phyloP scores from a whole-genome alignment of 2,329 filamentous ascomycete genomes.

The Macrophomina pseudophaseolina region DNA sequence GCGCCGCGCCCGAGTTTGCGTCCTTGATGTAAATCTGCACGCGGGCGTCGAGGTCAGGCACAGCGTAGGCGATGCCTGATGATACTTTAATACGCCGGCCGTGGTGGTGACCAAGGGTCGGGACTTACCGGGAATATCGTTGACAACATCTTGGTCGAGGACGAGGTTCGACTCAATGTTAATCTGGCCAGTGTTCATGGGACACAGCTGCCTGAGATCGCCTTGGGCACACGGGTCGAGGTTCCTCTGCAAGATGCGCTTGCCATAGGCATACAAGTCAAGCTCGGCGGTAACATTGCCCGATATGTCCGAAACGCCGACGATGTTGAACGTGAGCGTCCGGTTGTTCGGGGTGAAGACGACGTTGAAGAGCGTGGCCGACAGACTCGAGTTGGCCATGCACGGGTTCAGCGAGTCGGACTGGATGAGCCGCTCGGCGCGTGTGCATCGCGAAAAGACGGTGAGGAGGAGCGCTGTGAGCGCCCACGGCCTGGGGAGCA shows the following conservation, averaged over 20 bases:
- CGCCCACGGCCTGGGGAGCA: not conserved
- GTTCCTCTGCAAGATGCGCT: not conserved
- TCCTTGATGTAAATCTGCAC: conserved; percentile 81
- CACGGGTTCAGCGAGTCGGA: conserved; percentile 86
- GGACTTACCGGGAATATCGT: conserved; percentile 67
- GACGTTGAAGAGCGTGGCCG: conserved; percentile 87
- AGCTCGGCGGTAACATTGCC: conserved; percentile 82
- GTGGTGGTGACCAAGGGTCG: not conserved
- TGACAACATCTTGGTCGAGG: conserved; percentile 62
- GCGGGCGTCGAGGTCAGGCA: conserved; percentile 88
- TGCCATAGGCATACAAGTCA: conserved; percentile 78
- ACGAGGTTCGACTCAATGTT: conserved; percentile 72
- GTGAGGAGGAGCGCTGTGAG: conserved; percentile 2
- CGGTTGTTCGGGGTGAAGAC: conserved; percentile 76
- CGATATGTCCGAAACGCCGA: conserved; percentile 81
- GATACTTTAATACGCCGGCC: not conserved
- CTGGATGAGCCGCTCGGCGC: conserved; percentile 68
- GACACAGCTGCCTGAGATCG: conserved; percentile 76
- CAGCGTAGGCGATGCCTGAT: conserved; percentile 76
- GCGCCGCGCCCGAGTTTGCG: conserved; percentile 64
- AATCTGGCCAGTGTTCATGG: conserved; percentile 85
- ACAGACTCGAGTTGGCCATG: conserved; percentile 83
- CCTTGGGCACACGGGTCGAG: conserved; percentile 68
- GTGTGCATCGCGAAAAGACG: not conserved
- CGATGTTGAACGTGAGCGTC: conserved; percentile 73